Evolutionary conservation across 345 rosid genomes (phyloP), one percentile per base, ranked within the genome.

Genomic region (Pistacia integerrima): DNA sequence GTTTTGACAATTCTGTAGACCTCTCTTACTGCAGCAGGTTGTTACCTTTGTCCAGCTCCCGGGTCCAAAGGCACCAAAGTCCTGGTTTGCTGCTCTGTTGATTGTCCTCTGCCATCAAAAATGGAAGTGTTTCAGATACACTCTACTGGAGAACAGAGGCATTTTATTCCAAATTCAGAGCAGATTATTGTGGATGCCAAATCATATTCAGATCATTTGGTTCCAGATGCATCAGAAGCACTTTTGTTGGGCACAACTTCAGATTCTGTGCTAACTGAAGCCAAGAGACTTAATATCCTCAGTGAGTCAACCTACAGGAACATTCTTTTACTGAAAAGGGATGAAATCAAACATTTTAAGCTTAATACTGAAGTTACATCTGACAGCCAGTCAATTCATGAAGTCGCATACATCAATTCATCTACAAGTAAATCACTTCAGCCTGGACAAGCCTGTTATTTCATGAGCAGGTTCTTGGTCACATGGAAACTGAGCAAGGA

Each of bases 11-110:
- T 82, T 30, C 16, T 73, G 73, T 88, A 95, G 99, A 88, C 90
- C 74, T 93, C 97, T 74, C 83, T 93, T 72, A 90, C 99, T 49
- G 99, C 91, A 61, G 92, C 97, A 81, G 99, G 98, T 75, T 95
- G 99, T 82, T 90, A 90, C 83, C 91, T 95, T 79, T 89, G 91
- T 82, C 97, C 99, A 2, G 92, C 89, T 85, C 96, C 97, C 33
- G 86, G 92, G 57, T 92, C 98, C 11, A 93, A 82, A 82, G 99
- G 99, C 75, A 80, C 94, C 63, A 84, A 95, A 85, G 69, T 86
- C 58, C 72, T 93, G 65, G 91, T 95, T 72, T 92, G 96, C 70
- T 93, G 91, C 87, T 93, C 94, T 63, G 88, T 84, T 73, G 72
- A 86, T 74, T 81, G 89, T 76, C 89, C 94, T 48, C 38, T 83